These are phyloP conservation scores for Colletotrichum lupini DNA, from an alignment of 2,329 filamentous ascomycete genomes.

Conservation along the genomic window DNA sequence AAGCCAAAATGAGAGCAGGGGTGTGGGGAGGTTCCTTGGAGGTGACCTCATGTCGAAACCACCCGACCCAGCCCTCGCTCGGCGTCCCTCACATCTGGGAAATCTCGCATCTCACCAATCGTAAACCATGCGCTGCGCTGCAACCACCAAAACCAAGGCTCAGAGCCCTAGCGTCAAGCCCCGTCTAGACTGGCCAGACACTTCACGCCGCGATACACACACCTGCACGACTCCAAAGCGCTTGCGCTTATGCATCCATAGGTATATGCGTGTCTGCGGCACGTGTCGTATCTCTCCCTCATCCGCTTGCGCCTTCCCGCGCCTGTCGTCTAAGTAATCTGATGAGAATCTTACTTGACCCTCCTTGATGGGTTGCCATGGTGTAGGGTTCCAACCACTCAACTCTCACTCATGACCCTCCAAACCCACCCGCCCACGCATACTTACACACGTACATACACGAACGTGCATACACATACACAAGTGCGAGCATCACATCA, in stretches of 20 bases:
- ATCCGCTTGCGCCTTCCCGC: slow-evolving; percentile 17
- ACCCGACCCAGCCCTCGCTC: too few relatives aligned
- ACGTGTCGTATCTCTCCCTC: background rate
- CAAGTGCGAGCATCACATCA: background rate
- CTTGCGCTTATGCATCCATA: background rate
- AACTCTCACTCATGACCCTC: background rate
- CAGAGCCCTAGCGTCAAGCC: slow-evolving; percentile 23
- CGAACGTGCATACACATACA: background rate
- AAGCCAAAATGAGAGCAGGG: too few relatives aligned
- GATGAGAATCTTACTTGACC: slow-evolving; percentile 9
- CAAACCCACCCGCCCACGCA: background rate
- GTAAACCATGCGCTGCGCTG: background rate
- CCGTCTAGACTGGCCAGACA: background rate
- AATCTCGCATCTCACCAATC: background rate
- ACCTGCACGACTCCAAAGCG: background rate
- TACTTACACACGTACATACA: background rate
- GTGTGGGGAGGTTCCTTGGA: background rate
- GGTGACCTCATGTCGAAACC: background rate
- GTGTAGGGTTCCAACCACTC: background rate
- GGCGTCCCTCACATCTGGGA: background rate
- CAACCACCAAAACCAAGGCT: background rate
- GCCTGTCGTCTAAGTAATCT: slow-evolving; percentile 15
- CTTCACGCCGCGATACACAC: background rate
- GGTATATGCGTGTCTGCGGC: background rate
- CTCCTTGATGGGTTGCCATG: background rate